Evolutionary conservation across 306 rosid genomes (phyloP).

Genomic region (Prunus armeniaca): DNA sequence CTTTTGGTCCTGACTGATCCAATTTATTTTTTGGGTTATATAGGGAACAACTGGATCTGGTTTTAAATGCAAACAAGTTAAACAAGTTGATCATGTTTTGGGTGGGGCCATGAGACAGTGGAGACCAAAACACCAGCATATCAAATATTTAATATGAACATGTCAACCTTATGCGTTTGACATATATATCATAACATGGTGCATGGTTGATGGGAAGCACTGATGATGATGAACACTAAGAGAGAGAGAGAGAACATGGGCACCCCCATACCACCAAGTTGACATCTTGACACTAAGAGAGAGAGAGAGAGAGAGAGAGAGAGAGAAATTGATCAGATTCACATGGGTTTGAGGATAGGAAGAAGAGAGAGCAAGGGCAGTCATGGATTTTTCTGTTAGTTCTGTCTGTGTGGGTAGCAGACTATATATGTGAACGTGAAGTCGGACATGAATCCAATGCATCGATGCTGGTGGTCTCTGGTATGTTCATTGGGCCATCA

Average conservation of each 20-base stretch:
- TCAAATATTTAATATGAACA: neutral
- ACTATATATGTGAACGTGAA: neutral
- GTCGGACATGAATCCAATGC: neutral
- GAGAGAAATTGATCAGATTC: no score
- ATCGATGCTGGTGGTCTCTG: neutral
- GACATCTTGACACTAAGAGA: neutral
- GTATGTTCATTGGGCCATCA: neutral
- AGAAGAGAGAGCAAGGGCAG: neutral
- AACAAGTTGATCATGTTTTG: neutral
- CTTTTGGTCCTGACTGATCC: neutral
- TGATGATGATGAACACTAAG: constrained; percentile 4
- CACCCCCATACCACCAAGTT: constrained; percentile 14
- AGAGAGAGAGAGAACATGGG: constrained; percentile 26
- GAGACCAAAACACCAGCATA: constrained; percentile 4
- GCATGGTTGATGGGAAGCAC: constrained; percentile 19
- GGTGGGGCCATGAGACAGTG: constrained; percentile 11
- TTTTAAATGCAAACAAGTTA: neutral
- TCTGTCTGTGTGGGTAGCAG: neutral
- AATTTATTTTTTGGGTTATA: neutral
- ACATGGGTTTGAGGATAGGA: no score
- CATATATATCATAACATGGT: constrained; percentile 12
- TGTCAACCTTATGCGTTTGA: constrained; percentile 8
- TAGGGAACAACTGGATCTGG: neutral
- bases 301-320: neutral
- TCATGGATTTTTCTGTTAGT: neutral